Evolutionary conservation across 768 basidiomycete genomes (phyloP), one percentile per base, ranked within the genome.

Genomic region (Megacollybia marginata): DNA sequence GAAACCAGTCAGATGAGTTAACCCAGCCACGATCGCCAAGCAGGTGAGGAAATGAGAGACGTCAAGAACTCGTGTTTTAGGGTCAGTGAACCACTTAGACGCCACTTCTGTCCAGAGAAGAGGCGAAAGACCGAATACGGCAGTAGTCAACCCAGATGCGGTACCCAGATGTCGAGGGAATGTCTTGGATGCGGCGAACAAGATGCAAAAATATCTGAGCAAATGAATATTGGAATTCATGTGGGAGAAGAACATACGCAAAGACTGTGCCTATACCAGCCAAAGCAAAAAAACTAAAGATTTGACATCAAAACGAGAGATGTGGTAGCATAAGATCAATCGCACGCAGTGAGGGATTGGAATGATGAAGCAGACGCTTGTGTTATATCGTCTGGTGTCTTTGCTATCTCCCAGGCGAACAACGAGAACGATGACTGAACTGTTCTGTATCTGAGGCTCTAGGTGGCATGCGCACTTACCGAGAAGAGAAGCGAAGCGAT

Each of bases 81-180:
- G 55, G 35, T 70, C 65, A 5, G 76, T 79, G 63, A 90, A 90
- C 59, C 70, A 80, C 13, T 50, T 67, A 4, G 83, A 79, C 4
- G 85, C 87, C 34, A 89, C 52, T 19, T 75, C 51, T 18, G 88
- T 83, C 7, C 90, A 73, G 55, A 87, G 78, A 18, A 90, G 68
- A 0, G 89, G 89, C 0, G 89, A 92, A 33, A 90, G 73, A n/a
- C 89, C 87, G 58, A 89, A 90, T 19, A 89, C 65, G 2, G 86
- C 79, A 72, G 82, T 81, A 59, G 75, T 83, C 9, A 70, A 65
- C 4, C 86, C 89, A 1, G 84, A 74, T 10, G 85, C 79, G 20
- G 82, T 63, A 16, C 86, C 86, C 42, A 78, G 76, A 54, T 83
- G 77, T 5, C 68, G 59, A 7, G 85, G 82, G 53, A 90, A 90